Conservation (phyloP, 257 asterid genomes). For the Solanum corneliomulleri region DNA sequence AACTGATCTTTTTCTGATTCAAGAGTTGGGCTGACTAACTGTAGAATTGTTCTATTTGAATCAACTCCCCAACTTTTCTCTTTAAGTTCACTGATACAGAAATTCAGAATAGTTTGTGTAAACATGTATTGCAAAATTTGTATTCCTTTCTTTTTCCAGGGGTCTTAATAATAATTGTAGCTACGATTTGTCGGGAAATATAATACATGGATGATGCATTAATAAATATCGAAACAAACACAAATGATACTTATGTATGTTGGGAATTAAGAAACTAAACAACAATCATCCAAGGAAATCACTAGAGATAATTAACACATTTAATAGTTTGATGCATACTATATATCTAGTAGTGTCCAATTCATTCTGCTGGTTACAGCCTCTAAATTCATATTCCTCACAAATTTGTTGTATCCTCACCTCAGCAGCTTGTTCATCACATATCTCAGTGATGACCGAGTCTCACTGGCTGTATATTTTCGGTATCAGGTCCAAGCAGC, state of each 20-base stretch:
- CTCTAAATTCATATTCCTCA: no score
- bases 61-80: not conserved
- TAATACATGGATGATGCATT: not conserved
- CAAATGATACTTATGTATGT: not conserved
- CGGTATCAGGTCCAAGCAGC: not conserved
- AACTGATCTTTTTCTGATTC: not conserved
- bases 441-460: not conserved
- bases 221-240: not conserved
- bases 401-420: not conserved
- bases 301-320: not conserved
- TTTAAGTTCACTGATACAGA: not conserved
- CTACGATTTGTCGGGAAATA: not conserved
- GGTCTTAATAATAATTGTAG: not conserved
- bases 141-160: not conserved
- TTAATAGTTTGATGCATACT: not conserved
- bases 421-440: not conserved
- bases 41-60: not conserved
- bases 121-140: not conserved
- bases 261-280: not conserved
- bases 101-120: no score
- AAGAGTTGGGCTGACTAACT: not conserved
- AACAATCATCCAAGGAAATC: not conserved
- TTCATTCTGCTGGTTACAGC: not conserved
- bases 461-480: not conserved
- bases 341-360: not conserved